Evolutionary conservation across 805 yeast genomes (phyloP), one percentile per base, ranked within the genome.

Genomic region (Komagataella ulmi): DNA sequence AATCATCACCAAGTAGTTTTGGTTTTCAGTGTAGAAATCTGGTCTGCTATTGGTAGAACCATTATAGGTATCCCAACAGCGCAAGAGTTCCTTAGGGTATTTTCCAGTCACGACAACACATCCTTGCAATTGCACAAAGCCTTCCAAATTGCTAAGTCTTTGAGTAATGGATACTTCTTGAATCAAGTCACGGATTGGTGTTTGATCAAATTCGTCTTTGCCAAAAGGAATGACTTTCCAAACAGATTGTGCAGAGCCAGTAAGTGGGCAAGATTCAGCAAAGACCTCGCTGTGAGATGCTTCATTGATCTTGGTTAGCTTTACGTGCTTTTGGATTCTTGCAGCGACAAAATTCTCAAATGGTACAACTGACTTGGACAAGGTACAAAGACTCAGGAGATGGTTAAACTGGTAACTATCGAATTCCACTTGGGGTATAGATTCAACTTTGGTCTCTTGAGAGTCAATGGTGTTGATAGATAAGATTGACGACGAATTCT

Each of bases 151-250:
- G 52, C 69, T 66, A 64, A 76, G 57, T 18, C 66, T 61, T 57
- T 67, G 61, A 6, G 76, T 70, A 24, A 76, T 70, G 19, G 66
- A 63, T 50, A 77, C 59, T 58, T 79, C 82, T 55, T 75, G 79
- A 43, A 72, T 62, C 7, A 74, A 62, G 54, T 75, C 73, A 17
- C 63, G 59, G 6, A 72, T 59, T 2, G 69, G 61, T 17, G 73
- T 65, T 57, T 76, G 80, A 6, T 69, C 72, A 43, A 60, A 57
- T 40, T 62, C 65, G 18, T 64, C 70, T 49, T 68, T 65, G 17
- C 78, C 79, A 64, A 79, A 77, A 7, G 84, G 81, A 50, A 77
- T 69, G 17, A 79, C 60, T 55, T 79, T 78, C 64, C 73, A 68
- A 40, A 76, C 73, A 48, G 63, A 63, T 36, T 63, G 50, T 4